Percentiles rank a stretch among this genome's conserved stretches.
These are phyloP conservation scores for Rutstroemia sp. DNA, from an alignment of 2,329 filamentous ascomycete genomes.

Conservation along the genomic window DNA sequence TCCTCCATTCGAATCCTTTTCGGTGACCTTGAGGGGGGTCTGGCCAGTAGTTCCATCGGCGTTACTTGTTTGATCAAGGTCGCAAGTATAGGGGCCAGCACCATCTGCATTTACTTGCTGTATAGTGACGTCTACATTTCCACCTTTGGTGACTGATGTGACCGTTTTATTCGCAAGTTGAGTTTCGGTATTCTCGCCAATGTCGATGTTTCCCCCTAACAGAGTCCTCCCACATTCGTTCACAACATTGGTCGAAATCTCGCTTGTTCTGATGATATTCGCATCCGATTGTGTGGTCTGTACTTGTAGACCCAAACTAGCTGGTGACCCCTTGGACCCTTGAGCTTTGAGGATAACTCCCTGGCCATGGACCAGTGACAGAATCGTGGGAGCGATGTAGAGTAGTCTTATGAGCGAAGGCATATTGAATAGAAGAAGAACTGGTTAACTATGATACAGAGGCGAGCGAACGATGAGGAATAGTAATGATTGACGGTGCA, in stretches of 20 bases:
- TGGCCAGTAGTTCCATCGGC: background rate
- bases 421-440: background rate
- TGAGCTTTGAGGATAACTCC: conserved; percentile 8
- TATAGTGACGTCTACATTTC: conserved; percentile 39
- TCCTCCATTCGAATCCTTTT: background rate
- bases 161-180: conserved; percentile 39
- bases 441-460: background rate
- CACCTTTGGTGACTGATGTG: conserved; percentile 42
- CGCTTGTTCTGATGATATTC: conserved; percentile 53
- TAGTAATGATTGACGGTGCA: background rate
- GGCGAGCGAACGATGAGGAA: background rate
- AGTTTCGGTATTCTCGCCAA: conserved; percentile 48
- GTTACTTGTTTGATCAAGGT: conserved; percentile 41
- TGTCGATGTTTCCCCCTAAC: conserved; percentile 52
- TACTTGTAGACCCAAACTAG: conserved; percentile 48
- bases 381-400: background rate
- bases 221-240: conserved; percentile 58
- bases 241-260: conserved; percentile 44
- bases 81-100: conserved; percentile 47
- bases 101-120: conserved; percentile 48
- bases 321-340: background rate
- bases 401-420: background rate
- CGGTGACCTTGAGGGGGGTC: background rate
- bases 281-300: conserved; percentile 56
- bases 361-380: conserved; percentile 1